Conservation (phyloP, 768 basidiomycete species). For the Tubosaeta sp. region DNA sequence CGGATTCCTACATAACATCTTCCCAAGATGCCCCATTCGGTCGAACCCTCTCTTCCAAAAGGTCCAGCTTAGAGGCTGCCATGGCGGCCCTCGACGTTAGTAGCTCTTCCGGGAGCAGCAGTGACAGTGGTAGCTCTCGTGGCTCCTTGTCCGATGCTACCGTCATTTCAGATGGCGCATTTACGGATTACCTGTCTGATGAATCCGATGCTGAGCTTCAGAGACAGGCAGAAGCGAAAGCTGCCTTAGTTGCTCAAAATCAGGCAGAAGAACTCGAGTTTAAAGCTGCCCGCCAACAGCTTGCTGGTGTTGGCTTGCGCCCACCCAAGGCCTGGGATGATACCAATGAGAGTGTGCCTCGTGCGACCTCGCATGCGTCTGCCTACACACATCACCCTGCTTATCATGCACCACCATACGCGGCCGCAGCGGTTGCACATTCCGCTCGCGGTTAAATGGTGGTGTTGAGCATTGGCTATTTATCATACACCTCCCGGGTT, state of each 20-base stretch:
- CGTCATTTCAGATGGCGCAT: constrained; percentile 80
- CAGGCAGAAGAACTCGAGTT: constrained; percentile 80
- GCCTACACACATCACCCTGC: constrained; percentile 21
- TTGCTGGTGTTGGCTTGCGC: constrained; percentile 67
- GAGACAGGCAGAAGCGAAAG: constrained; percentile 77
- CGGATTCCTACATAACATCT: constrained; percentile 21
- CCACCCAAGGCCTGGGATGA: constrained; percentile 77
- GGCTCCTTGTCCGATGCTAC: constrained; percentile 70
- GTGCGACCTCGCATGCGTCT: constrained; percentile 20
- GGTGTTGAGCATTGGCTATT: constrained; percentile 14
- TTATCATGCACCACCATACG: constrained; percentile 26
- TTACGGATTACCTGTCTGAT: constrained; percentile 89
- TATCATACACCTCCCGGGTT: constrained; percentile 13
- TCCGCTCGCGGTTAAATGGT: constrained; percentile 25
- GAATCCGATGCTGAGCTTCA: constrained; percentile 90
- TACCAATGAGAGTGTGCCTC: constrained; percentile 36
- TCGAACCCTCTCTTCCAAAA: constrained; percentile 34
- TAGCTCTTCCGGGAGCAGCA: constrained; percentile 54
- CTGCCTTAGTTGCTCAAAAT: constrained; percentile 73
- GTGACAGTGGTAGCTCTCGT: constrained; percentile 46
- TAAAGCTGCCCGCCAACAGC: constrained; percentile 73
- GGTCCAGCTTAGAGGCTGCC: constrained; percentile 34
- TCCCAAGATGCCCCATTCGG: constrained; percentile 29
- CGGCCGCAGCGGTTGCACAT: constrained; percentile 26
- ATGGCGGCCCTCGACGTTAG: constrained; percentile 36